A percentile compares a stretch with the other conserved stretches of the same genome.
These are phyloP conservation scores for Marsdenia floribunda DNA, from an alignment of 257 asterid species.

Conservation along the genomic window DNA sequence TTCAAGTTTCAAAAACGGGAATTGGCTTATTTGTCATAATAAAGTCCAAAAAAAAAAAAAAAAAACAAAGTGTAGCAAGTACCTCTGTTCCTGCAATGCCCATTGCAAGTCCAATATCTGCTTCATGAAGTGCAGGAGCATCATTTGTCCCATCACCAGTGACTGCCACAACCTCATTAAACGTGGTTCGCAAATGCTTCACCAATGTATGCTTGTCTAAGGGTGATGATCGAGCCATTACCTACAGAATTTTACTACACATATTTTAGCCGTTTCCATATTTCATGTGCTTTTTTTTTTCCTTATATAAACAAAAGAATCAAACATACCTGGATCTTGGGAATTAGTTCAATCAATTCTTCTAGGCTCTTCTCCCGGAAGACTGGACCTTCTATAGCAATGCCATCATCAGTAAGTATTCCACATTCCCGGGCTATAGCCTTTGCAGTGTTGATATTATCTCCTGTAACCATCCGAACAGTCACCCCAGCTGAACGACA, in stretches of 20 bases:
- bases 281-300: no score
- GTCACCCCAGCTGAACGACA: conserved; percentile 84
- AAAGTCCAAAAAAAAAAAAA: background rate
- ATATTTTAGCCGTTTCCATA: background rate
- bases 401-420: conserved; percentile 82
- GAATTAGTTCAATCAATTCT: conserved; percentile 63
- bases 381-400: conserved; percentile 91
- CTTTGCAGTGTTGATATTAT: conserved; percentile 81
- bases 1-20: background rate
- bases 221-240: conserved; percentile 98
- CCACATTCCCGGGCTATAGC: conserved; percentile 98
- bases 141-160: conserved; percentile 98
- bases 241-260: conserved; percentile 27
- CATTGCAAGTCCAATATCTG: conserved; percentile 97
- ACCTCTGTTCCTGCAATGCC: conserved; percentile 99
- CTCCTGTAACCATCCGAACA: conserved; percentile 97
- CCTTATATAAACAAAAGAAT: no score
- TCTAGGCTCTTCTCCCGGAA: conserved; percentile 73
- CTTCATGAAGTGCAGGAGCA: conserved; percentile 99
- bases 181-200: conserved; percentile 76
- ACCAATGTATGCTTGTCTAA: conserved; percentile 86
- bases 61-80: background rate
- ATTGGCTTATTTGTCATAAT: background rate
- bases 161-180: conserved; percentile 91
- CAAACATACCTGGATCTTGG: conserved; percentile 68